Conservation (phyloP, 176 grass and related monocot species). For the Paspalum vaginatum region DNA sequence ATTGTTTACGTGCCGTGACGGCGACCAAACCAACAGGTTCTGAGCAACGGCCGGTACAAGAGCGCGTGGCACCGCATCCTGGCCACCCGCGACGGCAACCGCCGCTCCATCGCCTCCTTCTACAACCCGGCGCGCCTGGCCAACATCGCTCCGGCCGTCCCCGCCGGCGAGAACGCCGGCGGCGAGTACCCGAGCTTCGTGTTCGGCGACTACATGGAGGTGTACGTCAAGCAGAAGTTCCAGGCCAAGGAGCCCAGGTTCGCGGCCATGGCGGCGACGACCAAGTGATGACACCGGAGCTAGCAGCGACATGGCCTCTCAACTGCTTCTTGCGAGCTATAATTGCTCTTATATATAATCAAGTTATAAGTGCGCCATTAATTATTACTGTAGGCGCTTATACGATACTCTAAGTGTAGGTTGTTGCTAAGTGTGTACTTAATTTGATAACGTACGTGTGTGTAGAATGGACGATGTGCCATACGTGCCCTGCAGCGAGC, state of each 20-base stretch:
- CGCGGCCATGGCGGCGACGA: conserved; percentile 19
- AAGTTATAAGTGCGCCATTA: background rate
- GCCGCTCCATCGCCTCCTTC: conserved; percentile 84
- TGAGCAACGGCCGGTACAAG: conserved; percentile 85
- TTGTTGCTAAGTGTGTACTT: conserved; percentile 23
- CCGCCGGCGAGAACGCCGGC: background rate
- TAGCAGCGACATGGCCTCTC: background rate
- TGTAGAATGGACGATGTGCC: conserved; percentile 35
- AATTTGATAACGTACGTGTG: conserved; percentile 3
- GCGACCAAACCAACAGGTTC: conserved; percentile 32
- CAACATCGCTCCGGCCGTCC: conserved; percentile 49
- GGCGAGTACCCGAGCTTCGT: conserved; percentile 61
- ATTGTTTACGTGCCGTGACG: background rate
- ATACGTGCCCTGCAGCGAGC: conserved; percentile 28
- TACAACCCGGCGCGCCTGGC: conserved; percentile 75
- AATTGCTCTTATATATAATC: background rate
- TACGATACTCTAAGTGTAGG: conserved; percentile 36
- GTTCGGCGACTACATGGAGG: conserved; percentile 88
- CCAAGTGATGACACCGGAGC: background rate
- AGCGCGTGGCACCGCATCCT: conserved; percentile 92
- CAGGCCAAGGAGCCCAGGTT: conserved; percentile 69
- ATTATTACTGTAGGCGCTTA: background rate
- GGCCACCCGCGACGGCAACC: conserved; percentile 61
- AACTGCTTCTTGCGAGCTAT: background rate
- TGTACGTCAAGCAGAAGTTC: conserved; percentile 84